These are phyloP conservation scores for Scleroderma citrinum DNA, from an alignment of 768 basidiomycete genomes.

Conservation along the genomic window DNA sequence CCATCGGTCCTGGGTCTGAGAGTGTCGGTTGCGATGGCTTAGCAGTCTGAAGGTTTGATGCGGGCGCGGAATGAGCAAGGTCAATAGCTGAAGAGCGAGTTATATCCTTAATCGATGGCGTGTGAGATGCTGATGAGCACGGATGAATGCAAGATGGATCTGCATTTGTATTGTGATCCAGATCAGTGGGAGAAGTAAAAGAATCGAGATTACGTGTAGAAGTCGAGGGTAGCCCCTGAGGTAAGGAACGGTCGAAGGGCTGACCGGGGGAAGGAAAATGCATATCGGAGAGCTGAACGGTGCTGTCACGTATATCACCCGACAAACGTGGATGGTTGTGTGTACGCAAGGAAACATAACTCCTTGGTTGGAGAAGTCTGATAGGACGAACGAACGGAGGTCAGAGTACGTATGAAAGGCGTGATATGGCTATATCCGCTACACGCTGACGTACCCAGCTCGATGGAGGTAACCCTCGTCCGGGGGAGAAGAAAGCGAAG, in stretches of 20 bases:
- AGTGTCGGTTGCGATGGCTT: background rate
- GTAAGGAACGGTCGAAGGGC: background rate
- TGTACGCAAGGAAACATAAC: constrained; percentile 31
- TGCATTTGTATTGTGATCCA: constrained; percentile 8
- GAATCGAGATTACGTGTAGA: constrained; percentile 7
- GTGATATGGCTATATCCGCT: background rate
- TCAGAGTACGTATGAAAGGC: background rate
- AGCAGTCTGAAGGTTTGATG: background rate
- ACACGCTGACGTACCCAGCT: background rate
- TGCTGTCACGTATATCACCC: constrained; percentile 58
- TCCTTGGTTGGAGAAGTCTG: constrained; percentile 54
- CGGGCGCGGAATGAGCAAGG: background rate
- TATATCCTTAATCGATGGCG: background rate
- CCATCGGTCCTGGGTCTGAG: constrained; percentile 2
- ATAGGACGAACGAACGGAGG: background rate
- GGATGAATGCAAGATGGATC: constrained; percentile 24
- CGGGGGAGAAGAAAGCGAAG: background rate
- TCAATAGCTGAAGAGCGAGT: background rate
- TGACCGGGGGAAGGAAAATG: constrained; percentile 27
- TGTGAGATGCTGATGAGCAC: background rate
- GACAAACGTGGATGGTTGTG: constrained; percentile 43
- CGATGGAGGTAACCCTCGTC: background rate
- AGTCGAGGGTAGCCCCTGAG: constrained; percentile 11
- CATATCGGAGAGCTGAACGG: constrained; percentile 59
- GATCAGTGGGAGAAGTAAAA: background rate